These are phyloP conservation scores for Puccinia polysora DNA, from an alignment of 1,284 basidiomycete genomes.

Conservation along the genomic window DNA sequence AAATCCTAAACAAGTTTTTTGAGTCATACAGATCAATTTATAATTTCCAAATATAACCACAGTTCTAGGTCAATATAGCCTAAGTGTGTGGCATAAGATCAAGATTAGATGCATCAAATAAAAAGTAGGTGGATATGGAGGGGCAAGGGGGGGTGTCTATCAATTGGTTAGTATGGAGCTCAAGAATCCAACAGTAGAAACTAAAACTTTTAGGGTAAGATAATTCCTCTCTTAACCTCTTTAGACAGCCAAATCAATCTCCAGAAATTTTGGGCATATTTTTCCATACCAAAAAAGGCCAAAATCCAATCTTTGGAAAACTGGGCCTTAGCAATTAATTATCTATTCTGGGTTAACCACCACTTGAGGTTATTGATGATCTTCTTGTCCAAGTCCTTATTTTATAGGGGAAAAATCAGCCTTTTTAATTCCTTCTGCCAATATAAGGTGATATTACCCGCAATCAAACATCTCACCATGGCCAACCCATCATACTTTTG, in stretches of 20 bases:
- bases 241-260: constrained; percentile 4
- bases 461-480: constrained; percentile 7
- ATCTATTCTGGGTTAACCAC: constrained; percentile 8
- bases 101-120: no score
- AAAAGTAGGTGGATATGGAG: no score
- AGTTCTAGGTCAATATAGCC: no score
- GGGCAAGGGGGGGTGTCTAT: no score
- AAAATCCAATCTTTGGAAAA: constrained; percentile 22
- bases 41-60: no score
- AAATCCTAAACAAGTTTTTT: no score
- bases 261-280: constrained; percentile 1
- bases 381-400: neutral
- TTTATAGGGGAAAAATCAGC: constrained; percentile 8
- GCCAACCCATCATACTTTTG: constrained; percentile 21
- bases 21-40: no score
- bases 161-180: no score
- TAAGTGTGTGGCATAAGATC: no score
- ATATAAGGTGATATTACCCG: constrained; percentile 17
- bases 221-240: constrained; percentile 3
- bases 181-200: no score
- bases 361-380: constrained; percentile 4
- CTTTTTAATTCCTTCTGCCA: neutral
- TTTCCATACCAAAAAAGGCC: constrained; percentile 1
- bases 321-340: constrained; percentile 4
- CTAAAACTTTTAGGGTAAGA: constrained; percentile 15